phyloP scores from a whole-genome alignment of 2,329 filamentous ascomycete species.

The Scolecobasidium constrictum region DNA sequence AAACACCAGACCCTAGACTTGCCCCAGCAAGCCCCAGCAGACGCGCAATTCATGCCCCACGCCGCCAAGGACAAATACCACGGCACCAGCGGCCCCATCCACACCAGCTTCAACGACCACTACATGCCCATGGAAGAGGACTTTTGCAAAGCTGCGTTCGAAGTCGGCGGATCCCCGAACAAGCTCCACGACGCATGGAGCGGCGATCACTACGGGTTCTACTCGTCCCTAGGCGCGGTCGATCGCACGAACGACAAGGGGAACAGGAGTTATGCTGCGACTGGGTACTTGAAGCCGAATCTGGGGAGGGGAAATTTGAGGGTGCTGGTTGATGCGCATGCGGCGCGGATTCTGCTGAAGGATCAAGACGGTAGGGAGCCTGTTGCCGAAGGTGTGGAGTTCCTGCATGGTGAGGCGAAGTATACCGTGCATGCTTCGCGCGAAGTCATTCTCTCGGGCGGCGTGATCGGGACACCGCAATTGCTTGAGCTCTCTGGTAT shows the following conservation, averaged over 20 bases:
- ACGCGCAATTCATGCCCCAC: constrained; percentile 20
- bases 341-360: not conserved
- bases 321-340: not conserved
- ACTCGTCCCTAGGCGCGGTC: constrained; percentile 20
- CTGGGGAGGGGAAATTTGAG: constrained; percentile 11
- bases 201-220: constrained; percentile 23
- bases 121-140: constrained; percentile 26
- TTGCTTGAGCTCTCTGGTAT: constrained; percentile 16
- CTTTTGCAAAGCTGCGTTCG: constrained; percentile 23
- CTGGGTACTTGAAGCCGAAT: constrained; percentile 22
- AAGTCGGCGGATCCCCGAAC: constrained; percentile 19
- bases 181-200: constrained; percentile 21
- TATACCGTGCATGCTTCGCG: not conserved
- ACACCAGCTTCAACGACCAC: constrained; percentile 23
- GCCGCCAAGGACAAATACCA: constrained; percentile 15
- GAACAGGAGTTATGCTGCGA: constrained; percentile 21
- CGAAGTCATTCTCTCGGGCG: constrained; percentile 15
- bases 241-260: constrained; percentile 15
- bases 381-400: not conserved
- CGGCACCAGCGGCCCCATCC: constrained; percentile 18
- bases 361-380: not conserved
- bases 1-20: constrained; percentile 21
- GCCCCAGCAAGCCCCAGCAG: constrained; percentile 12
- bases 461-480: constrained; percentile 14
- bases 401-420: not conserved